Percentiles rank a stretch among this genome's conserved stretches.
These are phyloP conservation scores for Brassica rapa DNA, from an alignment of 345 rosid genomes.

Conservation along the genomic window DNA sequence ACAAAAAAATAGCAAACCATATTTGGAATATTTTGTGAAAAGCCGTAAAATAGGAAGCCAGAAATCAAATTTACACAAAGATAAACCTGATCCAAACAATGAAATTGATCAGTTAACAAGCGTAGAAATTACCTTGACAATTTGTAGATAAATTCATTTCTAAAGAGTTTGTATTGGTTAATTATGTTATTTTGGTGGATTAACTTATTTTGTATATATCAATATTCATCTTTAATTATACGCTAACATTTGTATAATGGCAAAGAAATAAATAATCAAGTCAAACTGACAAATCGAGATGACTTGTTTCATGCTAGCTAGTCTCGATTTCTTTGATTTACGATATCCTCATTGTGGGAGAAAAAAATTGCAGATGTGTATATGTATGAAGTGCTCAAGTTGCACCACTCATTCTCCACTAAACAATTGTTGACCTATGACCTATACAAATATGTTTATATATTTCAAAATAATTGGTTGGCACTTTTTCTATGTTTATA, in stretches of 20 bases:
- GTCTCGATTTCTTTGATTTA: slow-evolving; percentile 14
- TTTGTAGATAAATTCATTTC: neutral
- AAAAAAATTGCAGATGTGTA: slow-evolving; percentile 8
- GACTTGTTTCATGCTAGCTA: slow-evolving; percentile 3
- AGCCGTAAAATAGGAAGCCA: neutral
- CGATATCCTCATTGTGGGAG: neutral
- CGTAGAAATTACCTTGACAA: neutral
- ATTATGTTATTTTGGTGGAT: neutral
- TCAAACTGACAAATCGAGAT: slow-evolving; percentile 1
- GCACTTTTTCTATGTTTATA: neutral
- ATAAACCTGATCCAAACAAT: neutral
- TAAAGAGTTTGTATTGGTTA: neutral
- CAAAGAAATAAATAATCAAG: neutral
- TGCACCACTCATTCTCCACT: slow-evolving; percentile 23
- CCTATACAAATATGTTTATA: slow-evolving; percentile 4
- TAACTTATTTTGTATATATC: neutral
- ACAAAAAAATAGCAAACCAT: neutral
- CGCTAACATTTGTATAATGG: neutral
- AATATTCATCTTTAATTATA: neutral
- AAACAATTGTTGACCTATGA: slow-evolving; percentile 17
- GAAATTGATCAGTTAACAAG: neutral
- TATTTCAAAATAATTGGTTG: slow-evolving; percentile 1
- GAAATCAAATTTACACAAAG: neutral
- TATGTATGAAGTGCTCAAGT: neutral
- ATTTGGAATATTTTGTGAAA: neutral